Evolutionary conservation across 2,329 filamentous ascomycete species (phyloP).

Genomic region (Epichloe uncinata): DNA sequence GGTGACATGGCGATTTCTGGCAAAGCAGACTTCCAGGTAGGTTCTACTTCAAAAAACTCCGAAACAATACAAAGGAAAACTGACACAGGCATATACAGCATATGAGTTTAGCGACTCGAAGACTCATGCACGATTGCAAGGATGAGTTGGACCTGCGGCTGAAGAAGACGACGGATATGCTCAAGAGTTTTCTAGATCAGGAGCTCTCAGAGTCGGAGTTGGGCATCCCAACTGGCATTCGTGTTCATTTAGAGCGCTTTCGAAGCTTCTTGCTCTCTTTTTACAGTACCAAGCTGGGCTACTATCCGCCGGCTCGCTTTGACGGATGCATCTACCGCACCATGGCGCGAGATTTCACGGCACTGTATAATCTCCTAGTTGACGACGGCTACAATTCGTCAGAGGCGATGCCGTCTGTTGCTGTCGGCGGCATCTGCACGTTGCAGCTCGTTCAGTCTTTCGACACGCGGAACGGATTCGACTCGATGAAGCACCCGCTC

Average conservation of each 20-base stretch:
- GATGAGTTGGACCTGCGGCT: slow-evolving; percentile 54
- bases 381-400: slow-evolving; percentile 42
- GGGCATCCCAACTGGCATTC: slow-evolving; percentile 46
- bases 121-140: slow-evolving; percentile 49
- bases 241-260: slow-evolving; percentile 60
- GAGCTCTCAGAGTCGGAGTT: slow-evolving; percentile 54
- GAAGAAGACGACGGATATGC: slow-evolving; percentile 38
- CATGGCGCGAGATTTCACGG: slow-evolving; percentile 58
- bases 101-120: slow-evolving; percentile 40
- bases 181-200: slow-evolving; percentile 57
- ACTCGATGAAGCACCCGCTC: slow-evolving; percentile 48
- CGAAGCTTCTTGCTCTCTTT: slow-evolving; percentile 53
- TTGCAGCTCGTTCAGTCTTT: slow-evolving; percentile 56
- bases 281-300: slow-evolving; percentile 54
- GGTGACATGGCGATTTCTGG: slow-evolving; percentile 38
- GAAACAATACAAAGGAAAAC: background rate
- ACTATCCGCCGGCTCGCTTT: slow-evolving; percentile 50
- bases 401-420: slow-evolving; percentile 36
- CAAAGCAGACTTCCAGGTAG: slow-evolving; percentile 48
- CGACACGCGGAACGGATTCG: slow-evolving; percentile 45
- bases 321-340: slow-evolving; percentile 36
- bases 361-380: slow-evolving; percentile 57
- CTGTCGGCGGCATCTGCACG: slow-evolving; percentile 55
- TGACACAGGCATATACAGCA: slow-evolving; percentile 20
- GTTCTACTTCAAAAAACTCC: slow-evolving; percentile 11